A percentile compares a stretch with the other conserved stretches of the same genome.
phyloP scores from a whole-genome alignment of 129 eudicot species.

The Ambrosia trifida region DNA sequence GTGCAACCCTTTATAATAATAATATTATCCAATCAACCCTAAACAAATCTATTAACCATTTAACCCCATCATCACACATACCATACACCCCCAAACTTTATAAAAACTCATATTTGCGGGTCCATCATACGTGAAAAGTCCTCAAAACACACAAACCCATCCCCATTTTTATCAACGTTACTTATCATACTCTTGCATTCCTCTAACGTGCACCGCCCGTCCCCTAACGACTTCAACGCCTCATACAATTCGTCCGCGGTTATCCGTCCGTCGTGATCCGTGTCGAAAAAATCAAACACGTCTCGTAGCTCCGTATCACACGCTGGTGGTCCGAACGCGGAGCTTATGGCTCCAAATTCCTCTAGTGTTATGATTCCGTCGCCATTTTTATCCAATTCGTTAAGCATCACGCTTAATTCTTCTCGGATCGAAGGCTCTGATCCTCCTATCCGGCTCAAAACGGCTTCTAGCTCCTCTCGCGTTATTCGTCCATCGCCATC shows the following conservation, averaged over 20 bases:
- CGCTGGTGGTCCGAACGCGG: conserved; percentile 55
- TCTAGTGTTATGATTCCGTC: conserved; percentile 70
- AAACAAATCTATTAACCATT: conserved; percentile 8
- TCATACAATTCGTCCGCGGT: conserved; percentile 66
- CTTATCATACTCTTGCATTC: conserved; percentile 81
- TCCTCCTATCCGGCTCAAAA: conserved; percentile 50
- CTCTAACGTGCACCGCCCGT: conserved; percentile 63
- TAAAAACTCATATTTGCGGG: conserved; percentile 31
- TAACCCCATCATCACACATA: neutral
- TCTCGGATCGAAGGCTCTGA: conserved; percentile 45
- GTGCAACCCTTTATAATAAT: neutral
- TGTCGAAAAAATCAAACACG: conserved; percentile 65
- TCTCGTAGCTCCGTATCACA: conserved; percentile 56
- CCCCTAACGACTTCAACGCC: conserved; percentile 61
- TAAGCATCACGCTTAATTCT: conserved; percentile 48
- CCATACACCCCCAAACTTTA: conserved; percentile 5
- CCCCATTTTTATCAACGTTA: conserved; percentile 62
- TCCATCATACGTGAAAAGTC: conserved; percentile 83
- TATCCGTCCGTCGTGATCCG: conserved; percentile 74
- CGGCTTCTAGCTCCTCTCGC: conserved; percentile 40
- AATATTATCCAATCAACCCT: neutral
- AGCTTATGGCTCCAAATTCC: conserved; percentile 61
- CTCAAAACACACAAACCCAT: conserved; percentile 85
- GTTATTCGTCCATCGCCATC: conserved; percentile 68
- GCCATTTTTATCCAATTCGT: conserved; percentile 62